Percentiles rank a stretch among this genome's conserved stretches.
Evolutionary conservation across 2,329 filamentous ascomycete species (phyloP).

Genomic region (Fusarium siculi): DNA sequence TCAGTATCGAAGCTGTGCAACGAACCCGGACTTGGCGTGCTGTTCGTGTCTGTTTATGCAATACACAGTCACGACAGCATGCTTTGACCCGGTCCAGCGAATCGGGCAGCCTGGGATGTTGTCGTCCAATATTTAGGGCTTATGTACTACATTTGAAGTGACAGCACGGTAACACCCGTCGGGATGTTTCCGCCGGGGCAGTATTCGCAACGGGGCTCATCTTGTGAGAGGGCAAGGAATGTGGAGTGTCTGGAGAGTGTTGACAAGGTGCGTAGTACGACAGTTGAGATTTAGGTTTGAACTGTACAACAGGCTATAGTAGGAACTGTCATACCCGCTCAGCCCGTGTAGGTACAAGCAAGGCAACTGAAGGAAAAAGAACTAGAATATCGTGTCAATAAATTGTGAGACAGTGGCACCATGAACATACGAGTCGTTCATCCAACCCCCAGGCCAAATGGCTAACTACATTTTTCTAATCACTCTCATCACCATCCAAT

Average conservation of each 20-base stretch:
- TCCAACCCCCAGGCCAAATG: neutral
- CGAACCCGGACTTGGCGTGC: slow-evolving; percentile 5
- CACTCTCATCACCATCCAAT: slow-evolving; percentile 70
- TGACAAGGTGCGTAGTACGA: slow-evolving; percentile 5
- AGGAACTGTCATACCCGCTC: neutral
- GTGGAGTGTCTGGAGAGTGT: neutral
- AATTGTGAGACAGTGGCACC: neutral
- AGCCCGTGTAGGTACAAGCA: too few relatives aligned
- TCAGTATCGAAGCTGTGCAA: neutral
- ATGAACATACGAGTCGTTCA: neutral
- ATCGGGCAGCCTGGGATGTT: slow-evolving; percentile 19
- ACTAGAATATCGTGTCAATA: neutral
- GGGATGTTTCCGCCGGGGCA: slow-evolving; percentile 26
- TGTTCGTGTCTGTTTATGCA: neutral
- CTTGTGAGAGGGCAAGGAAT: slow-evolving; percentile 24
- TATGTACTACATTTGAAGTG: neutral
- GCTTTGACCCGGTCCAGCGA: slow-evolving; percentile 18
- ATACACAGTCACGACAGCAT: slow-evolving; percentile 16
- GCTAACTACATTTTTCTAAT: slow-evolving; percentile 48
- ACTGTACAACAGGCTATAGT: neutral
- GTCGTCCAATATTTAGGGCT: neutral
- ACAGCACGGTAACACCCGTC: slow-evolving; percentile 21
- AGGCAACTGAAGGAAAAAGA: neutral
- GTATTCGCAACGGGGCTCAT: neutral
- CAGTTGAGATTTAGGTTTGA: neutral